Percentiles rank a stretch among this genome's conserved stretches.
Evolutionary conservation across 2,329 filamentous ascomycete species (phyloP).

Genomic region (Erysiphe pulchra): DNA sequence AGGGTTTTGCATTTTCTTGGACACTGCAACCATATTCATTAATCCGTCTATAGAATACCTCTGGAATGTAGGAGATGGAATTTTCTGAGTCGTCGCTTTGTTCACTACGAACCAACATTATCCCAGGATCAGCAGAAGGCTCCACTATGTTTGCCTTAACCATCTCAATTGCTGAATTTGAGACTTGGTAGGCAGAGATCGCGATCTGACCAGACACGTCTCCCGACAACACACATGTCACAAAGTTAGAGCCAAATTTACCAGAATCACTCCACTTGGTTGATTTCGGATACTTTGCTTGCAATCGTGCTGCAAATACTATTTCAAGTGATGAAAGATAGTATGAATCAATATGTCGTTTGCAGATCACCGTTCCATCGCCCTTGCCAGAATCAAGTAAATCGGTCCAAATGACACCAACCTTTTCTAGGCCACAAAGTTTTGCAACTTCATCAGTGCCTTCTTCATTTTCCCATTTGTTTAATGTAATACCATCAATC

Average conservation of each 20-base stretch:
- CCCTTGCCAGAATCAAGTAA: constrained; percentile 56
- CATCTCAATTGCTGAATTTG: constrained; percentile 93
- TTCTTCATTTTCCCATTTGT: constrained; percentile 63
- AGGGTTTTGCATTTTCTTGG: constrained; percentile 88
- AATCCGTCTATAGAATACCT: constrained; percentile 85
- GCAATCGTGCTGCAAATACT: constrained; percentile 63
- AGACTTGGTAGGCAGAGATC: constrained; percentile 81
- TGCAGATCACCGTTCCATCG: constrained; percentile 76
- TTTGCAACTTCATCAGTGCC: constrained; percentile 59
- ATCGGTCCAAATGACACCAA: constrained; percentile 91
- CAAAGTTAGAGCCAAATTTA: constrained; percentile 83
- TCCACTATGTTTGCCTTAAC: constrained; percentile 84
- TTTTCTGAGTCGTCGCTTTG: constrained; percentile 45
- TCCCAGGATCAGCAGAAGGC: constrained; percentile 70
- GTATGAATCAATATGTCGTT: constrained; percentile 77
- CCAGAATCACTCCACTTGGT: constrained; percentile 96
- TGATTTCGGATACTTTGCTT: constrained; percentile 67
- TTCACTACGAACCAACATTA: constrained; percentile 87
- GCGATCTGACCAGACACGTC: constrained; percentile 72
- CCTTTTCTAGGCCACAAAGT: constrained; percentile 61
- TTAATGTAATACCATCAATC: constrained; percentile 62
- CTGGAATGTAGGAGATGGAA: constrained; percentile 71
- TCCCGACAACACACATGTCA: constrained; percentile 87
- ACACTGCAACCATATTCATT: constrained; percentile 95
- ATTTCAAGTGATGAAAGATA: constrained; percentile 84